Evolutionary conservation across 345 rosid genomes (phyloP), one percentile per base, ranked within the genome.

Genomic region (Bruguiera gymnorhiza): DNA sequence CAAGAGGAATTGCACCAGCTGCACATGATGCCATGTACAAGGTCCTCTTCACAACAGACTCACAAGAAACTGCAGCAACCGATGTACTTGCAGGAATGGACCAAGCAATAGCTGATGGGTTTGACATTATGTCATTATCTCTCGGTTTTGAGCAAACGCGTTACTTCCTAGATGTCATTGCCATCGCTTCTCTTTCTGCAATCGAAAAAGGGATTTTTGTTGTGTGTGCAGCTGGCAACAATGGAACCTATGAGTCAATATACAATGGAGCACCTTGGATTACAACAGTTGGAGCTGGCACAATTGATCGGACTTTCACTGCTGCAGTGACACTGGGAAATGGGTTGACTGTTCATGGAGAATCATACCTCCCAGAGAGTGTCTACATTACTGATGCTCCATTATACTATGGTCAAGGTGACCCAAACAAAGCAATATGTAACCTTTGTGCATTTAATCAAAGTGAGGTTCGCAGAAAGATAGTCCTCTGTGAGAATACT

Each of bases 81-180:
- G 88, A 89, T 56, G 87, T 87, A 19, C 81, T 89, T 9, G 96
- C 92, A 6, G 88, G 86, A 13, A 83, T 87, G 78, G 96, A 89
- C 70, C 87, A 85, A 69, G 92, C 92, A 9, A 82, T 85, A 57
- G 81, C 80, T 50, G 92, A 89, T 66, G 85, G 92, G 55, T 86
- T 87, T 5, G 86, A 87, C 60, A 69, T 89, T 61, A 71, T 87
- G 76, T 87, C 96, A 6, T 4, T 89, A 8, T 89, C 89, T 15
- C 69, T 89, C 0, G 88, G 89, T 15, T 68, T 87, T 37, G 29
- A 26, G 7, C 73, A 23, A 20, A 37, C 76, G 10, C 76, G 78
- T 1, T 80, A 77, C 70, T 83, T 69, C 68, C 36, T 63, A 18
- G 80, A 83, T 59, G 75, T 67, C n/a, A 83, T 89, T 5, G 89